These are phyloP conservation scores for Pseudocercospora crystallina DNA, from an alignment of 2,329 filamentous ascomycete genomes.

Conservation along the genomic window DNA sequence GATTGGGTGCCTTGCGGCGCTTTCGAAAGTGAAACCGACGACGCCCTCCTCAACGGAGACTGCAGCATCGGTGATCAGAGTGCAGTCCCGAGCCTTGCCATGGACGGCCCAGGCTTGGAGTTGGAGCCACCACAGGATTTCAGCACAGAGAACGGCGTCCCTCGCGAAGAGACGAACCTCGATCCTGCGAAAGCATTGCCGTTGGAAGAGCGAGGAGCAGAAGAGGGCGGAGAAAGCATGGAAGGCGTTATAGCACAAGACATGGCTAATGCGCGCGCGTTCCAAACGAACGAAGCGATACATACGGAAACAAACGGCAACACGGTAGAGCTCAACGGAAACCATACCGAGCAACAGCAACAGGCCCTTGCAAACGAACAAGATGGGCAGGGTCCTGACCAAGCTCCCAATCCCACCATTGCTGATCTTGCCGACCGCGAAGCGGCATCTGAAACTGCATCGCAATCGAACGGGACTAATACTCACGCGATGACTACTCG, in stretches of 20 bases:
- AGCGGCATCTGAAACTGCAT: slow-evolving; percentile 40
- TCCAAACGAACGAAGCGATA: no score
- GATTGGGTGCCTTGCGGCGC: slow-evolving; percentile 60
- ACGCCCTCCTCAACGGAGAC: slow-evolving; percentile 34
- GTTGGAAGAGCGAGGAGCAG: background rate
- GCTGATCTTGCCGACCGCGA: slow-evolving; percentile 22
- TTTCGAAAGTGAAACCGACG: slow-evolving; percentile 53
- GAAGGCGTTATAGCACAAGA: slow-evolving; percentile 28
- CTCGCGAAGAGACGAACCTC: slow-evolving; percentile 3
- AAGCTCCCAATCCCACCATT: slow-evolving; percentile 19
- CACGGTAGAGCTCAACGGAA: no score
- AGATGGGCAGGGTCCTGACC: background rate
- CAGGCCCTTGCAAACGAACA: no score
- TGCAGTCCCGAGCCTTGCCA: slow-evolving; percentile 24
- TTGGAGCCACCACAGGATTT: slow-evolving; percentile 8
- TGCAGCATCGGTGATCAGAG: slow-evolving; percentile 17
- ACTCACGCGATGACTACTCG: slow-evolving; percentile 58
- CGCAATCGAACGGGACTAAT: slow-evolving; percentile 43
- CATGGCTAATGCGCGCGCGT: background rate
- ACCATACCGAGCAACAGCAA: no score
- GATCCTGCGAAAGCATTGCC: slow-evolving; percentile 12
- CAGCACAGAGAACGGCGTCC: background rate
- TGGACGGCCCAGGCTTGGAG: slow-evolving; percentile 17
- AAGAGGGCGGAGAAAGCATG: slow-evolving; percentile 22
- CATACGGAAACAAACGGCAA: no score